phyloP scores from a whole-genome alignment of 2,329 filamentous ascomycete genomes.

The Penicillium vulpinum region DNA sequence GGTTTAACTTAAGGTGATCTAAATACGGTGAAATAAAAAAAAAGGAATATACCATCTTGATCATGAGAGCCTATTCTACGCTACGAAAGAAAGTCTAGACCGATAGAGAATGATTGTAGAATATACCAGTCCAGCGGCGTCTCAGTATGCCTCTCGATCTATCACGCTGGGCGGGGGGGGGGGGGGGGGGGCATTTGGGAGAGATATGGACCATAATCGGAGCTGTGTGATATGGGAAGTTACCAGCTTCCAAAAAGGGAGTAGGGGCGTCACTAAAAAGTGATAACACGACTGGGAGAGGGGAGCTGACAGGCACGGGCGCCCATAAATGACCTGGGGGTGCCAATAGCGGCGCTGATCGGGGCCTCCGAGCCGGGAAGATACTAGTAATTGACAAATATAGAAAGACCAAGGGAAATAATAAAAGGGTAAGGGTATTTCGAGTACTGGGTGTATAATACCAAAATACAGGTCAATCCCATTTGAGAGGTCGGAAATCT shows the following conservation, averaged over 20 bases:
- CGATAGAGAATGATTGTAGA: not conserved
- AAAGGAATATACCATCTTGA: not conserved
- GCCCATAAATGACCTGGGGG: conserved; percentile 14
- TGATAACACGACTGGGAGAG: conserved; percentile 1
- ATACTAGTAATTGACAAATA: conserved; percentile 17
- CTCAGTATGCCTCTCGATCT: not conserved
- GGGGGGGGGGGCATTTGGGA: not conserved
- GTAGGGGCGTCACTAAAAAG: conserved; percentile 4
- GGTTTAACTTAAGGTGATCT: not conserved
- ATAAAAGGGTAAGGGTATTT: conserved; percentile 23
- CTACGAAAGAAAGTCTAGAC: not conserved
- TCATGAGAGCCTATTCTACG: not conserved
- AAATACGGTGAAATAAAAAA: not conserved
- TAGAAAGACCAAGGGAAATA: conserved; percentile 5
- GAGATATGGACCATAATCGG: not conserved
- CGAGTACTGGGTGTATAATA: conserved; percentile 12
- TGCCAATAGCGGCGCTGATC: conserved; percentile 30
- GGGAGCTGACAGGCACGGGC: conserved; percentile 24
- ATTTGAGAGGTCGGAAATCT: not conserved
- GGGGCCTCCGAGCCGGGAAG: conserved; percentile 14
- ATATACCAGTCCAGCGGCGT: not conserved
- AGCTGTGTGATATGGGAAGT: conserved; percentile 3
- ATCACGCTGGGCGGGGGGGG: not conserved
- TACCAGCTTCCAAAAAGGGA: conserved; percentile 2
- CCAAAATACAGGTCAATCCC: not conserved